Evolutionary conservation across 1,139 yeast species (phyloP).

Genomic region (Diutina scorzettiae): DNA sequence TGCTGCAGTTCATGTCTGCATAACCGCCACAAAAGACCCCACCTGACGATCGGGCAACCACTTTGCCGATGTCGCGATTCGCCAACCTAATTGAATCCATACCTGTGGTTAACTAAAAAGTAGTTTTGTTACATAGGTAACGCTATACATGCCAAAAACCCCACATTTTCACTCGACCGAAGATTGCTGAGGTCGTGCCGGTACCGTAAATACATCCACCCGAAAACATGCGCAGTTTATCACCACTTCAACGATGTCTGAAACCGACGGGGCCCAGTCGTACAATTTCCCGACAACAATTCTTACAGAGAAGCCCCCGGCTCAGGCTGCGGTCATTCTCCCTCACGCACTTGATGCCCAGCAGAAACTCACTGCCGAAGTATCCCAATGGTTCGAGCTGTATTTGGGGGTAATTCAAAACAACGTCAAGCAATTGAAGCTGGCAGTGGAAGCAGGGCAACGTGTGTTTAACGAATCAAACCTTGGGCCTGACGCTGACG

Average conservation of each 20-base stretch:
- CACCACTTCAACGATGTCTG: not conserved
- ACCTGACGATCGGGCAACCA: too few relatives aligned
- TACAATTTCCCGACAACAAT: constrained; percentile 5
- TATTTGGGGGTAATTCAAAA: not conserved
- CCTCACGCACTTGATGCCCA: constrained; percentile 2
- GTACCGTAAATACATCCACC: too few relatives aligned
- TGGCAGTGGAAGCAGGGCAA: constrained; percentile 2
- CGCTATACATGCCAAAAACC: too few relatives aligned
- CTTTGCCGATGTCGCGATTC: too few relatives aligned
- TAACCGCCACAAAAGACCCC: too few relatives aligned
- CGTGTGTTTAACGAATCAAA: not conserved
- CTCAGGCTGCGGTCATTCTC: constrained; percentile 2
- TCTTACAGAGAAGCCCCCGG: constrained; percentile 4
- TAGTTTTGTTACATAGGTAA: too few relatives aligned
- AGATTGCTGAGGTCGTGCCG: too few relatives aligned
- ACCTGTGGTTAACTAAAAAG: too few relatives aligned
- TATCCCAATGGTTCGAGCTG: constrained; percentile 1
- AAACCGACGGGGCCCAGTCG: constrained; percentile 6
- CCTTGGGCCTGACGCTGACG: not conserved
- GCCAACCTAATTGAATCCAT: too few relatives aligned
- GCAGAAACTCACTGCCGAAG: constrained; percentile 4
- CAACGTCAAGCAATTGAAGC: constrained; percentile 2
- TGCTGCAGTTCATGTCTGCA: too few relatives aligned
- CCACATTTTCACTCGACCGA: too few relatives aligned
- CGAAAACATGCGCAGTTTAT: too few relatives aligned